These are phyloP conservation scores for Boeremia lycopersici DNA, from an alignment of 2,329 filamentous ascomycete species.

Conservation along the genomic window DNA sequence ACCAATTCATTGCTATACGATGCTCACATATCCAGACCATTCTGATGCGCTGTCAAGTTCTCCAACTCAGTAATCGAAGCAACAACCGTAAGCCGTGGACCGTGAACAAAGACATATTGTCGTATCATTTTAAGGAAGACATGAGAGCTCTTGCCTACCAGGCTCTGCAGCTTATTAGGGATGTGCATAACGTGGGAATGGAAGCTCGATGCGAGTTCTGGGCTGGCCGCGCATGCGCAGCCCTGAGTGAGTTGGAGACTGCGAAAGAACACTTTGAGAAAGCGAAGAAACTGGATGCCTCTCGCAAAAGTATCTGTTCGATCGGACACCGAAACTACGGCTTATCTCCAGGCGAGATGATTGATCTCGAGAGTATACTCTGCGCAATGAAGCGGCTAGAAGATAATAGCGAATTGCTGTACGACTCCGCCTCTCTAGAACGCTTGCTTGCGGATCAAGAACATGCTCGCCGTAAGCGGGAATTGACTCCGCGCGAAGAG, in stretches of 20 bases:
- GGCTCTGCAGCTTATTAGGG: slow-evolving; percentile 17
- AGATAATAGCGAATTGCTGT: too few species aligned
- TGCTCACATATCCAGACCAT: slow-evolving; percentile 12
- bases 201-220: slow-evolving; percentile 29
- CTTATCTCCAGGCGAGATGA: too few species aligned
- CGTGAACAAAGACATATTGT: neutral
- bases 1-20: neutral
- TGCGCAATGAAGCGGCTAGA: too few species aligned
- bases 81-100: slow-evolving; percentile 3
- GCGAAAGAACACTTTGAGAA: too few species aligned
- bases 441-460: too few species aligned
- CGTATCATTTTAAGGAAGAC: neutral
- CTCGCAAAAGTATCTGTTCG: too few species aligned
- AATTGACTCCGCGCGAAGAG: too few species aligned
- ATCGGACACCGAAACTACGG: too few species aligned
- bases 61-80: slow-evolving; percentile 8
- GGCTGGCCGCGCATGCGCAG: slow-evolving; percentile 19
- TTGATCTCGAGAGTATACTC: too few species aligned
- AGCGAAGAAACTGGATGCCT: too few species aligned
- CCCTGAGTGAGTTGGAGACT: neutral
- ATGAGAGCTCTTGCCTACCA: slow-evolving; percentile 15
- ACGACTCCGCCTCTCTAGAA: too few species aligned
- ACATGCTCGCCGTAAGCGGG: too few species aligned
- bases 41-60: slow-evolving; percentile 23
- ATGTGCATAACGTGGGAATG: slow-evolving; percentile 13